Conservation (phyloP, 495 filamentous ascomycete species). For the Sphaerosporella brunnea region DNA sequence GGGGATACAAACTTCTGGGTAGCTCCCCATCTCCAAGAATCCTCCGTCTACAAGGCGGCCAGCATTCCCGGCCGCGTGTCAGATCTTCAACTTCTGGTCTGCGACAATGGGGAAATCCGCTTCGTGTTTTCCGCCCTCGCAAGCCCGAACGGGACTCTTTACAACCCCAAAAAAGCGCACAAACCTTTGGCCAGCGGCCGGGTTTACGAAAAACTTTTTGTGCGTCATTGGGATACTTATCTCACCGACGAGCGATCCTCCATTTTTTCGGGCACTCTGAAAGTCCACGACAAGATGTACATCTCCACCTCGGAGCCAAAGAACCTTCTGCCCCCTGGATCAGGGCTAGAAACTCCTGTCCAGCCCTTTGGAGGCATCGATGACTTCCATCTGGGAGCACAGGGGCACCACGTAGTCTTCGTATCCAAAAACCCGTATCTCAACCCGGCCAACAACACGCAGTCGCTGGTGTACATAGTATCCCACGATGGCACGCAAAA, state of each 20-base stretch:
- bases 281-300: conserved; percentile 27
- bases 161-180: conserved; percentile 39
- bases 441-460: conserved; percentile 63
- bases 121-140: conserved; percentile 48
- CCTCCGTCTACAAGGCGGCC: conserved; percentile 40
- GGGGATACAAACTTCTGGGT: conserved; percentile 1
- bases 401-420: conserved; percentile 44
- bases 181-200: conserved; percentile 41
- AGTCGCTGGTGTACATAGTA: conserved; percentile 57
- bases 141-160: conserved; percentile 42
- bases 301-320: conserved; percentile 29
- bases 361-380: conserved; percentile 36
- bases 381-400: conserved; percentile 39
- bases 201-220: conserved; percentile 52
- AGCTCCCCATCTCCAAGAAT: conserved; percentile 2
- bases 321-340: conserved; percentile 40
- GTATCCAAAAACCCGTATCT: conserved; percentile 65
- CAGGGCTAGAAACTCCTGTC: conserved; percentile 40
- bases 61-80: conserved; percentile 48
- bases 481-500: conserved; percentile 27
- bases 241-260: conserved; percentile 45
- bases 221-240: conserved; percentile 61
- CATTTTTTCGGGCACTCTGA: conserved; percentile 52
- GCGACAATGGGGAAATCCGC: conserved; percentile 37
- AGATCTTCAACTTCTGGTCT: conserved; percentile 37